Evolutionary conservation across 2,329 filamentous ascomycete genomes (phyloP).

Genomic region (Berkeleyomyces rouxiae): DNA sequence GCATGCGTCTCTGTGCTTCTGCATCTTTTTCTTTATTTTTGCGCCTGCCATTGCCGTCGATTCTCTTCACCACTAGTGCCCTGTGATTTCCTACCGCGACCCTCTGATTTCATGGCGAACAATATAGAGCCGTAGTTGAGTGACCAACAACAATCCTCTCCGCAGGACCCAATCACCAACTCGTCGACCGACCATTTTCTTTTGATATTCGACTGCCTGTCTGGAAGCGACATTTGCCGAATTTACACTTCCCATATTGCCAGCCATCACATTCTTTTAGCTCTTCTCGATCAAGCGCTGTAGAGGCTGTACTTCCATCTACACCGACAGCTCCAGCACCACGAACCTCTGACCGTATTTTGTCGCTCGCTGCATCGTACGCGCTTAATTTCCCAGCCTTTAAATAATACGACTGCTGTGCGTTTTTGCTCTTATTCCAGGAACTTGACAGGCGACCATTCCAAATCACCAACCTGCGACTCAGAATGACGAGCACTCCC

Average conservation of each 20-base stretch:
- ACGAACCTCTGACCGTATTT: not conserved
- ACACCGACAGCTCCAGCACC: not conserved
- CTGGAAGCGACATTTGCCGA: conserved; percentile 14
- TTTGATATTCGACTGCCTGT: conserved; percentile 14
- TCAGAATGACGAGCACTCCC: conserved; percentile 26
- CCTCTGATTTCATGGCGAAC: conserved; percentile 5
- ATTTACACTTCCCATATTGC: conserved; percentile 9
- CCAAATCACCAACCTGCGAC: conserved; percentile 12
- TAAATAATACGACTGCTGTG: not conserved
- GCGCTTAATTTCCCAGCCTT: not conserved
- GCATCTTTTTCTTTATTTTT: conserved; percentile 11
- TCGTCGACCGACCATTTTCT: not conserved
- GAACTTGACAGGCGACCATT: conserved; percentile 13
- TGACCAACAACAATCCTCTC: conserved; percentile 3
- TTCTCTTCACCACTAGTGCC: not conserved
- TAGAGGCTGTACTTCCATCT: not conserved
- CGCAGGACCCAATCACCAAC: conserved; percentile 2
- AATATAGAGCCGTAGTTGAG: conserved; percentile 2
- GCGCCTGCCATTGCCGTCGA: not conserved
- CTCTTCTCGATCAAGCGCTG: conserved; percentile 3
- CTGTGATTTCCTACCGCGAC: not conserved
- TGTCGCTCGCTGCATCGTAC: not conserved
- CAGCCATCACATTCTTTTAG: not conserved
- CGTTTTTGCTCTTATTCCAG: conserved; percentile 5
- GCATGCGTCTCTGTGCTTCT: conserved; percentile 3